Evolutionary conservation across 75 land plant genomes (phyloP).

Genomic region (Larix kaempferi): DNA sequence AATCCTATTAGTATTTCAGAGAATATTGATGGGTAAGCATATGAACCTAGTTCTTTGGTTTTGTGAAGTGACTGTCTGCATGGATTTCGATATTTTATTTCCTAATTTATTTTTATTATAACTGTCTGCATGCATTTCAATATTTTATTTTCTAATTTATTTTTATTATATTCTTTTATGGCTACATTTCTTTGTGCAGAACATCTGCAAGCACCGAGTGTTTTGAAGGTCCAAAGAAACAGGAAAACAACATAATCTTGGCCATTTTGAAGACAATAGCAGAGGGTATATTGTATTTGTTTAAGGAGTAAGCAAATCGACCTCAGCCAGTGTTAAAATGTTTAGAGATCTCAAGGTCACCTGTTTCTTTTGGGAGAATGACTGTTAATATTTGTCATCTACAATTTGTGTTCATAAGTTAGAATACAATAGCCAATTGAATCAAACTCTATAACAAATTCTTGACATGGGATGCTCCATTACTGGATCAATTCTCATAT

Average conservation of each 20-base stretch:
- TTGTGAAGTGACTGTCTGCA: background rate
- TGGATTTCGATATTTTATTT: background rate
- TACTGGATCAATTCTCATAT: background rate
- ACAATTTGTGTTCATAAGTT: background rate
- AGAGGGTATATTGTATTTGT: constrained; percentile 2
- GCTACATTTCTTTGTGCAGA: background rate
- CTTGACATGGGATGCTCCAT: background rate
- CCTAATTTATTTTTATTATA: background rate
- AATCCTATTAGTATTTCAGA: background rate
- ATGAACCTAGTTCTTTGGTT: constrained; percentile 4
- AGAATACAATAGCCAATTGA: background rate
- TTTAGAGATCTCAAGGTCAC: background rate
- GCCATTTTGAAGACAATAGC: constrained; percentile 1
- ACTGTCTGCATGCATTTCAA: background rate
- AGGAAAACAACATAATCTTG: background rate
- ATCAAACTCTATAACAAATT: background rate
- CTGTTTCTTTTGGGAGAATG: background rate
- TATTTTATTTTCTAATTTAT: background rate
- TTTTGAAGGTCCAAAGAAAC: background rate
- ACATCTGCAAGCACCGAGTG: background rate
- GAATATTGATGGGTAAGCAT: constrained; percentile 3
- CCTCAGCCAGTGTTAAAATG: background rate
- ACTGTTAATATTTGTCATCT: background rate
- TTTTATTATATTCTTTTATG: too few species aligned
- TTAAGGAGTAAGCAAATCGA: background rate